A percentile compares a stretch with the other conserved stretches of the same genome.
These are phyloP conservation scores for Diaporthe ampelina DNA, from an alignment of 2,329 filamentous ascomycete genomes.

Conservation along the genomic window DNA sequence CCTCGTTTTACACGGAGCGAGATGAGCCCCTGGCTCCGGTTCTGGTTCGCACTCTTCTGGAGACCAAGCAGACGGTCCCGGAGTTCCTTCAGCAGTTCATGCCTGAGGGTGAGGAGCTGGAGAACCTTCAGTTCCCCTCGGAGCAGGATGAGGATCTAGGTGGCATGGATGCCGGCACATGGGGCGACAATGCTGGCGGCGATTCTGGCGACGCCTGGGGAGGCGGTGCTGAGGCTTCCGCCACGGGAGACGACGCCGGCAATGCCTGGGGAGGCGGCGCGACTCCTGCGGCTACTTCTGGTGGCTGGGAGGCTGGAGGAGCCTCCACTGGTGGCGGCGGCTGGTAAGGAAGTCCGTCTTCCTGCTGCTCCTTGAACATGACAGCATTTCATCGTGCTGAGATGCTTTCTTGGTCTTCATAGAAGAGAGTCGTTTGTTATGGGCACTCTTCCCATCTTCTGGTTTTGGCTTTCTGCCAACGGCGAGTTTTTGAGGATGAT, in stretches of 20 bases:
- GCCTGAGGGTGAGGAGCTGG: conserved; percentile 66
- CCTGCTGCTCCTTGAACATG: not conserved
- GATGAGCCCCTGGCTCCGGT: conserved; percentile 81
- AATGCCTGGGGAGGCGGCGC: conserved; percentile 24
- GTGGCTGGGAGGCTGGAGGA: conserved; percentile 19
- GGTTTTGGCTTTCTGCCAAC: not conserved
- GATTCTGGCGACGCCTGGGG: conserved; percentile 42
- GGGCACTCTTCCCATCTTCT: not conserved
- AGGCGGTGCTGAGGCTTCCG: not conserved
- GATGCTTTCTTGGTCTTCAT: not conserved
- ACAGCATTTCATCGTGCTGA: not conserved
- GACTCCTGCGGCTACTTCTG: not conserved
- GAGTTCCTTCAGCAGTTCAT: conserved; percentile 81
- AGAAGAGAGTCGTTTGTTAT: not conserved
- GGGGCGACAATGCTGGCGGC: conserved; percentile 44
- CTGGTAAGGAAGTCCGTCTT: conserved; percentile 17
- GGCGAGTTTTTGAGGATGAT: conserved; percentile 36
- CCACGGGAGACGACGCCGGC: not conserved
- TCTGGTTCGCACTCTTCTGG: conserved; percentile 84
- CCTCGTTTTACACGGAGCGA: conserved; percentile 87
- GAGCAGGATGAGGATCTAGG: conserved; percentile 51
- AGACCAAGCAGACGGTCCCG: conserved; percentile 83
- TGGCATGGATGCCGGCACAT: conserved; percentile 44
- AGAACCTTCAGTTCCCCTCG: conserved; percentile 67
- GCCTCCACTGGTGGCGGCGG: conserved; percentile 17